Evolutionary conservation across 2,329 filamentous ascomycete species (phyloP), one percentile per base, ranked within the genome.

Genomic region (Cladosporium sphaerospermum): DNA sequence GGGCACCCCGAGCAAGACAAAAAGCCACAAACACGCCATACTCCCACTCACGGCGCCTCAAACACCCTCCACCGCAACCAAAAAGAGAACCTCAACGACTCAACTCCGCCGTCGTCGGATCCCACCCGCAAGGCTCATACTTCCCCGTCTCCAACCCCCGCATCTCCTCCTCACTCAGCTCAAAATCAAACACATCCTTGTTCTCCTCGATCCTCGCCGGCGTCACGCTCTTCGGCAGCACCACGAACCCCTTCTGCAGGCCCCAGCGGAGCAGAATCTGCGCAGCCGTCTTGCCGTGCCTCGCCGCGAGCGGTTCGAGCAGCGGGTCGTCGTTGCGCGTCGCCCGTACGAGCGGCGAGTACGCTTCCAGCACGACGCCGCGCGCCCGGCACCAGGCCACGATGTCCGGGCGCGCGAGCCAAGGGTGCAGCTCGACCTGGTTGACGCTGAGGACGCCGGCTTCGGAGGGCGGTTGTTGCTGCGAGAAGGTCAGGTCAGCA

Each of bases 391-490:
- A 87, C 89, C 90, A 96, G 44, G 80, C 74, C 8, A 84, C 83
- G 56, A 96, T 89, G 64, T 96, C 89, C 18, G 77, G 73, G n/a
- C 90, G 78, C 8, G 83, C 78, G 40, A 90, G 81, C 90, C 89
- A 96, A 1, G 91, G 91, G 70, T 96, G 91, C 9, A 96, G 73
- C 71, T 96, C 91, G 71, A 86, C 89, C 71, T 96, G 91, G 39
- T 89, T 90, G 36, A 96, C 86, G 56, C 84, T 86, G 63, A 96
- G 79, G 39, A 88, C 74, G 19, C 88, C 88, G 3, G 79, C 80
- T 59, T 82, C 84, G 9, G 83, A 84, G 54, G 64, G 54, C 16
- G 60, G 46, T 63, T 62, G 62, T 54, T 59, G 54, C 61, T 64
- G 40, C 11, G 13, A 43, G 13, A 8, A 50, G 7, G 18, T 51